A percentile compares a stretch with the other conserved stretches of the same genome.
Evolutionary conservation across 2,329 filamentous ascomycete species (phyloP).

Genomic region (Emericellopsis atlantica): DNA sequence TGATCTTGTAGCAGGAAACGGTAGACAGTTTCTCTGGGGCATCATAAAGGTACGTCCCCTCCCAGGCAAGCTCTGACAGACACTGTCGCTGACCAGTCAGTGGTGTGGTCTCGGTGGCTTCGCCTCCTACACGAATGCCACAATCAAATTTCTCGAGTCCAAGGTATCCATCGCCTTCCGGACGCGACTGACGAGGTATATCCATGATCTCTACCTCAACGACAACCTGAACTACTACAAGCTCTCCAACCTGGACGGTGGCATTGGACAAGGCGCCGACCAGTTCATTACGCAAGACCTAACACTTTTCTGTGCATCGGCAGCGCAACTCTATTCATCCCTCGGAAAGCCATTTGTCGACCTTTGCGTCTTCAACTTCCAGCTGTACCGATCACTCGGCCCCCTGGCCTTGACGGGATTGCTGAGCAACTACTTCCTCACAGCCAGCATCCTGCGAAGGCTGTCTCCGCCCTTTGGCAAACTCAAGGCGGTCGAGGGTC

Average conservation of each 20-base stretch:
- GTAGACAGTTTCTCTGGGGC: slow-evolving; percentile 76
- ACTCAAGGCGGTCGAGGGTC: slow-evolving; percentile 88
- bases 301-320: slow-evolving; percentile 86
- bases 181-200: slow-evolving; percentile 86
- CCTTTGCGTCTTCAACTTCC: slow-evolving; percentile 94
- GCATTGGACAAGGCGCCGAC: slow-evolving; percentile 81
- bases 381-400: slow-evolving; percentile 83
- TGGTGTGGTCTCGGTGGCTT: slow-evolving; percentile 92
- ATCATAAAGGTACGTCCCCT: slow-evolving; percentile 53
- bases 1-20: slow-evolving; percentile 90
- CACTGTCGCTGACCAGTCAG: slow-evolving; percentile 15
- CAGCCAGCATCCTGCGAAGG: slow-evolving; percentile 75
- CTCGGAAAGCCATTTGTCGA: slow-evolving; percentile 98
- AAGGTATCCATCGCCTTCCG: slow-evolving; percentile 98
- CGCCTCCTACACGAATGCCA: slow-evolving; percentile 94
- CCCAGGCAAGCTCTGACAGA: neutral
- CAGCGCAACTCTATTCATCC: slow-evolving; percentile 87
- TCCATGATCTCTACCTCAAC: slow-evolving; percentile 93
- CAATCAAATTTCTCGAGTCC: slow-evolving; percentile 96
- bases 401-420: slow-evolving; percentile 78
- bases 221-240: slow-evolving; percentile 96
- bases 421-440: slow-evolving; percentile 86
- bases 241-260: slow-evolving; percentile 81
- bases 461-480: slow-evolving; percentile 94
- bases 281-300: slow-evolving; percentile 97